Evolutionary conservation across 2,329 filamentous ascomycete genomes (phyloP).

Genomic region (Colletotrichum tofieldiae): DNA sequence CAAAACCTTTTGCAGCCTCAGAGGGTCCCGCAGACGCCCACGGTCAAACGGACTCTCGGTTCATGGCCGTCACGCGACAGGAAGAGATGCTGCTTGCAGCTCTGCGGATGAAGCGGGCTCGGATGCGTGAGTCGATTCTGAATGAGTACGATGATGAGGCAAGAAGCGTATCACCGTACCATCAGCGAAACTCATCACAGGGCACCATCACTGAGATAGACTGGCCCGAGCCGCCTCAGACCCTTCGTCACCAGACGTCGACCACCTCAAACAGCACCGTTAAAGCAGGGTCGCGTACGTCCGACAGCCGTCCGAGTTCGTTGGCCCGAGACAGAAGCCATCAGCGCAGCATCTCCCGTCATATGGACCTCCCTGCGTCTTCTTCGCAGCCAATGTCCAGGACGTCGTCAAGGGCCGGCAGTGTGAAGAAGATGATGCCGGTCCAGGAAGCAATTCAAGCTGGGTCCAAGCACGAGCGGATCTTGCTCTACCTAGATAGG

Average conservation of each 20-base stretch:
- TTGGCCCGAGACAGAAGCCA: slow-evolving; percentile 3
- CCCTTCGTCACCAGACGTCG: slow-evolving; percentile 42
- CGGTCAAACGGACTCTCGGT: slow-evolving; percentile 56
- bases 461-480: slow-evolving; percentile 49
- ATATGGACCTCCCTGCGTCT: not conserved
- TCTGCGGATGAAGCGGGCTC: slow-evolving; percentile 69
- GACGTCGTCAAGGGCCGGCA: slow-evolving; percentile 21
- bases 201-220: slow-evolving; percentile 37
- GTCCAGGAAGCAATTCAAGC: not conserved
- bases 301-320: slow-evolving; percentile 12
- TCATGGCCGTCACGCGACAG: slow-evolving; percentile 72
- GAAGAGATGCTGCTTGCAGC: slow-evolving; percentile 73
- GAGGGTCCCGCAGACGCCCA: slow-evolving; percentile 55
- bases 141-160: slow-evolving; percentile 59
- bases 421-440: slow-evolving; percentile 16
- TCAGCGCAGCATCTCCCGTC: slow-evolving; percentile 15
- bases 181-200: slow-evolving; percentile 40
- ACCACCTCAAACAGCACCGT: slow-evolving; percentile 42
- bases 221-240: slow-evolving; percentile 36
- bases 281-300: slow-evolving; percentile 27
- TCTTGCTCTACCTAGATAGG: slow-evolving; percentile 52
- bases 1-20: slow-evolving; percentile 64
- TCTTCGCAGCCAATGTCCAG: slow-evolving; percentile 1
- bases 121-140: slow-evolving; percentile 66
- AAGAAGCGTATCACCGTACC: slow-evolving; percentile 3